Conservation (phyloP, 2,329 filamentous ascomycete species). For the Gnomoniopsis smithogilvyi region DNA sequence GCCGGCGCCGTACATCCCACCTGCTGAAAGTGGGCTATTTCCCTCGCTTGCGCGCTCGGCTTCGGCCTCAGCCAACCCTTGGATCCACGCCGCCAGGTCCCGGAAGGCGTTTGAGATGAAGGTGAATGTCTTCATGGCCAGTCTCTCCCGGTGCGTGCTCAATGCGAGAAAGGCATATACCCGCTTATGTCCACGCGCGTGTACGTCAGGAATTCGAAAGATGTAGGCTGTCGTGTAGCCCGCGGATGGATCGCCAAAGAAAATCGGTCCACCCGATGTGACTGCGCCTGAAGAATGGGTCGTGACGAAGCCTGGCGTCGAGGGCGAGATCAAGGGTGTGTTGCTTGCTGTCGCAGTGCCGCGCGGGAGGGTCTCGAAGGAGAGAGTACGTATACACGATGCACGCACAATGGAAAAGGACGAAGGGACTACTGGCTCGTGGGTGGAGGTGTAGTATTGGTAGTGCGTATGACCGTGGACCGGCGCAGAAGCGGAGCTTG, state of each 20-base stretch:
- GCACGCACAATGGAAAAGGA: slow-evolving; percentile 66
- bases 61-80: slow-evolving; percentile 60
- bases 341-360: slow-evolving; percentile 38
- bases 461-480: slow-evolving; percentile 58
- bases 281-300: slow-evolving; percentile 51
- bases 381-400: slow-evolving; percentile 63
- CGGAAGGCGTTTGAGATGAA: slow-evolving; percentile 60
- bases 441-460: slow-evolving; percentile 66
- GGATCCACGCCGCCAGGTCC: slow-evolving; percentile 64
- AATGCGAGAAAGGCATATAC: slow-evolving; percentile 66
- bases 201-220: slow-evolving; percentile 66
- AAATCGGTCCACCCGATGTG: slow-evolving; percentile 62
- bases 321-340: slow-evolving; percentile 30
- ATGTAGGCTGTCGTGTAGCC: slow-evolving; percentile 70
- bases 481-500: slow-evolving; percentile 44
- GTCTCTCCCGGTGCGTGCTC: slow-evolving; percentile 61
- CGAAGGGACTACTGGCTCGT: slow-evolving; percentile 58
- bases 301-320: slow-evolving; percentile 47
- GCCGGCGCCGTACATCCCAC: slow-evolving; percentile 38
- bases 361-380: slow-evolving; percentile 63
- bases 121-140: slow-evolving; percentile 64
- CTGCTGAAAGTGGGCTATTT: slow-evolving; percentile 30
- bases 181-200: slow-evolving; percentile 65
- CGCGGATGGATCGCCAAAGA: slow-evolving; percentile 63
- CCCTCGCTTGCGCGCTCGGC: slow-evolving; percentile 47